Evolutionary conservation across 2,329 filamentous ascomycete genomes (phyloP), one percentile per base, ranked within the genome.

Genomic region (Calonectria multiphialidica): DNA sequence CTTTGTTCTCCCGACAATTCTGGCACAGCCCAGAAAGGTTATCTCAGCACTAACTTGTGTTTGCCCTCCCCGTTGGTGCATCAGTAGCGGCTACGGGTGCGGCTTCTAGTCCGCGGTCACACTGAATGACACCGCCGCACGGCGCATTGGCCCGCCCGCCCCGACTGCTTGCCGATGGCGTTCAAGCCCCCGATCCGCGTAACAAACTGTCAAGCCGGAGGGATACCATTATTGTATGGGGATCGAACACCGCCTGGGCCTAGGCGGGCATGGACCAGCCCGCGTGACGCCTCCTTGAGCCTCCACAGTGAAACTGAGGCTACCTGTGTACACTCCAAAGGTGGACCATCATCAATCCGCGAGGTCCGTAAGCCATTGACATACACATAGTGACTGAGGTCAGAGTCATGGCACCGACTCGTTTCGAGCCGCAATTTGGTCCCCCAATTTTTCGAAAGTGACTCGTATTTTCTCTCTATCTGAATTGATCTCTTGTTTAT

Each of bases 21-120:
- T 77, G 75, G 66, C 77, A 73, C 68, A 71, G 74, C 74, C 72
- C 66, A 65, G 70, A 77, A 40, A 70, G 68, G 73, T 66, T 68
- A 64, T 53, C 65, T 72, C 75, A 71, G 76, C 57, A 37, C 57
- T 45, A 62, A 68, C 76, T 74, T 70, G 73, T 72, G 59, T 74
- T 72, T 68, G 68, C 66, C 53, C 47, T 42, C 49, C 42, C 53
- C 33, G 44, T 42, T 47, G 44, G 68, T 49, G 55, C 49, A 67
- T 55, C 53, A 47, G 66, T 57, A 40, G 35, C 59, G 40, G 23
- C 42, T 47, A 30, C 65, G 66, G 72, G 68, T 63, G 28, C 28
- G 28, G 28, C 28, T 30, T 30, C 44, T 64, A 23, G 55, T 74
- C 67, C 70, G 40, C 53, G 33, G 57, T 8, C 44, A 66, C 70